phyloP scores from a whole-genome alignment of 257 asterid species.

The Fraxinus pennsylvanica region DNA sequence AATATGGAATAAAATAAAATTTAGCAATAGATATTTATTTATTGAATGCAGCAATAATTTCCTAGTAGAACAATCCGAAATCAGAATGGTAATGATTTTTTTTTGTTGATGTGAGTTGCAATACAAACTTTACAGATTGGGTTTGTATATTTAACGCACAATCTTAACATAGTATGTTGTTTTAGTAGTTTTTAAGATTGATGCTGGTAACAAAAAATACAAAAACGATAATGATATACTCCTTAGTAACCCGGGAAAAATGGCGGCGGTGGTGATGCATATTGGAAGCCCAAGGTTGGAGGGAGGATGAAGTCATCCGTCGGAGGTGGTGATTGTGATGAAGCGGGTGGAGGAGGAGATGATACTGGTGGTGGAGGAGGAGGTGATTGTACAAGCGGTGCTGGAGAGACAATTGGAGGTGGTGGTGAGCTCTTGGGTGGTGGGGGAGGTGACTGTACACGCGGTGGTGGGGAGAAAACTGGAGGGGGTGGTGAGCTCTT shows the following conservation, averaged over 20 bases:
- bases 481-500: neutral
- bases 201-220: conserved; percentile 15
- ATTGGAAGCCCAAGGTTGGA: conserved; percentile 44
- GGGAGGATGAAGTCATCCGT: conserved; percentile 30
- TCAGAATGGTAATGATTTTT: neutral
- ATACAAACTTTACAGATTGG: conserved; percentile 13
- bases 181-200: conserved; percentile 4
- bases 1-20: no score
- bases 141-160: conserved; percentile 21
- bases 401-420: neutral
- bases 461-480: neutral
- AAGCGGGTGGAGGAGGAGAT: conserved; percentile 18
- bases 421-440: neutral
- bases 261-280: conserved; percentile 82
- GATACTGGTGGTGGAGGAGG: neutral
- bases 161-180: neutral
- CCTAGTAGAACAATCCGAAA: neutral
- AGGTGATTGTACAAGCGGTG: conserved; percentile 9
- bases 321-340: conserved; percentile 2
- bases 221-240: conserved; percentile 23
- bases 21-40: no score
- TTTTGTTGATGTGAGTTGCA: neutral
- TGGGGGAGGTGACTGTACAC: neutral
- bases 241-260: conserved; percentile 56
- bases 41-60: no score